These are phyloP conservation scores for Setaria italica DNA, from an alignment of 202 grass and related monocot genomes.

Conservation along the genomic window DNA sequence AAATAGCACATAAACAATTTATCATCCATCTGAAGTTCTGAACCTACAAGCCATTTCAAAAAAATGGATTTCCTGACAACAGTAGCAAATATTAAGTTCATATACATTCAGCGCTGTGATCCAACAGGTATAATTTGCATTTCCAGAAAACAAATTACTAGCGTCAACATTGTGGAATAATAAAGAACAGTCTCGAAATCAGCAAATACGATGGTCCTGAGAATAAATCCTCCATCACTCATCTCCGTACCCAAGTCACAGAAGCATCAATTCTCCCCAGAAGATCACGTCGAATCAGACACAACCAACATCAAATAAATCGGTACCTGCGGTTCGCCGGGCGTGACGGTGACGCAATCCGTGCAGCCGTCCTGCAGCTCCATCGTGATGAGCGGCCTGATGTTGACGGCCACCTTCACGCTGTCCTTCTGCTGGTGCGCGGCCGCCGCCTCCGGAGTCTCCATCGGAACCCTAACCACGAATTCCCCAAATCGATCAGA, in stretches of 20 bases:
- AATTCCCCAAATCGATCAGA: constrained; percentile 2
- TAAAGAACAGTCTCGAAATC: constrained; percentile 3
- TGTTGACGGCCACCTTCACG: constrained; percentile 93
- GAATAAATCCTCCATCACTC: not conserved
- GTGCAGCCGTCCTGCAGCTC: constrained; percentile 86
- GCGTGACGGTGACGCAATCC: constrained; percentile 72
- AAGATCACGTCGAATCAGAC: not conserved
- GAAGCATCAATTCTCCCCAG: not conserved
- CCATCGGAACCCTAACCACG: constrained; percentile 61
- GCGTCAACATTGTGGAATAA: not conserved
- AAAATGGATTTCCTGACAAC: not conserved
- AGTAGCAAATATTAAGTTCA: not conserved
- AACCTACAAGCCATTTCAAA: constrained; percentile 9
- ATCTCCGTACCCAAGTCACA: not conserved
- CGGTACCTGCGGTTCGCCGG: constrained; percentile 82
- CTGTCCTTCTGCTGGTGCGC: constrained; percentile 62
- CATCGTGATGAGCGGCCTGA: constrained; percentile 79
- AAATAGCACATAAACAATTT: constrained; percentile 17
- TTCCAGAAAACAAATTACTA: not conserved
- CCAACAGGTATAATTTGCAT: not conserved
- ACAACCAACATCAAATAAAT: not conserved
- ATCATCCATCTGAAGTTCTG: constrained; percentile 4
- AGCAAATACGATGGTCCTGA: not conserved
- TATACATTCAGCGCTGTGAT: not conserved
- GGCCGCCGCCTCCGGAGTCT: constrained; percentile 50